Evolutionary conservation across 1,284 basidiomycete species (phyloP).

Genomic region (Thelephora terrestris): DNA sequence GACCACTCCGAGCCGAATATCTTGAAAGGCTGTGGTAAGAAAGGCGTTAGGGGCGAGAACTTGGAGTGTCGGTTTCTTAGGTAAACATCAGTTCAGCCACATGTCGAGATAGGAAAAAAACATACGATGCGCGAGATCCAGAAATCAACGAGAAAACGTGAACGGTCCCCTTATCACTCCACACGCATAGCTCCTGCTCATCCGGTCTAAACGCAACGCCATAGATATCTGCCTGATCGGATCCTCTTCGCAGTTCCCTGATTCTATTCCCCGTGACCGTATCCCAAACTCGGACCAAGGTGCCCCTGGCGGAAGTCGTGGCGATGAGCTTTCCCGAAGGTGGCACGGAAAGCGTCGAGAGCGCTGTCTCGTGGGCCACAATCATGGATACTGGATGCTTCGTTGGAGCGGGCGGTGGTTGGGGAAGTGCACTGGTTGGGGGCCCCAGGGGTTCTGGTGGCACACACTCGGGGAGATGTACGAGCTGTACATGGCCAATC

Average conservation of each 20-base stretch:
- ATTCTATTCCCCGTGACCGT: slow-evolving; percentile 64
- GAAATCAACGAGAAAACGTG: slow-evolving; percentile 77
- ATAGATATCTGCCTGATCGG: slow-evolving; percentile 89
- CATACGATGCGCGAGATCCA: slow-evolving; percentile 55
- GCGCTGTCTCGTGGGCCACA: slow-evolving; percentile 72
- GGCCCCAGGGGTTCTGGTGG: slow-evolving; percentile 41
- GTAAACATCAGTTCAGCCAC: slow-evolving; percentile 7
- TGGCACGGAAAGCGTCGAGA: slow-evolving; percentile 72
- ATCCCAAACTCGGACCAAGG: slow-evolving; percentile 87
- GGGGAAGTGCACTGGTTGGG: slow-evolving; percentile 33
- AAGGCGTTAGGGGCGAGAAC: slow-evolving; percentile 65
- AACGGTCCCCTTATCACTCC: slow-evolving; percentile 96
- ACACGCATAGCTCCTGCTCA: slow-evolving; percentile 74
- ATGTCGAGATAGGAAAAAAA: slow-evolving; percentile 9
- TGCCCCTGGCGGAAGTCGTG: slow-evolving; percentile 80
- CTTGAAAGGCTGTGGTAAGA: slow-evolving; percentile 69
- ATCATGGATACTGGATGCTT: slow-evolving; percentile 75
- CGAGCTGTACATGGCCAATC: slow-evolving; percentile 82
- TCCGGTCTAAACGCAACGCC: slow-evolving; percentile 74
- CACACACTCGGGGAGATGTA: slow-evolving; percentile 75
- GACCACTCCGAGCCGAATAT: slow-evolving; percentile 94
- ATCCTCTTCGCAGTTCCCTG: slow-evolving; percentile 77
- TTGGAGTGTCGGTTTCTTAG: slow-evolving; percentile 71
- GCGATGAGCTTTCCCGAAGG: slow-evolving; percentile 75
- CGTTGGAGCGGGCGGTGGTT: slow-evolving; percentile 40